Conservation (phyloP, 2,329 filamentous ascomycete species). For the Fusarium sp. region DNA sequence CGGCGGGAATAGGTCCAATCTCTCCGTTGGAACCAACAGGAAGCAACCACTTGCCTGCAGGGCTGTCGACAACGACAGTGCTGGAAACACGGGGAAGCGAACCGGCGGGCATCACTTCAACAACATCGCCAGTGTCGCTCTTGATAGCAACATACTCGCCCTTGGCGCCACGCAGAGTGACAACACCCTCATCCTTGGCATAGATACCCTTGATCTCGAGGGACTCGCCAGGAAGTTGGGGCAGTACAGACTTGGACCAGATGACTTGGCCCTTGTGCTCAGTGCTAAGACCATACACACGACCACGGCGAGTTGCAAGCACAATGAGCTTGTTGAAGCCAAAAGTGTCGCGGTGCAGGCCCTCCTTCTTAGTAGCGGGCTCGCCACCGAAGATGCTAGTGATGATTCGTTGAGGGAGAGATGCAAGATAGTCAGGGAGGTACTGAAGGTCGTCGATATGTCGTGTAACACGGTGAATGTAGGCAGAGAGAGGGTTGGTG, state of each 20-base stretch:
- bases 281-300: conserved; percentile 82
- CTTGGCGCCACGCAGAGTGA: conserved; percentile 67
- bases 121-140: conserved; percentile 61
- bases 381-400: conserved; percentile 70
- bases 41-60: conserved; percentile 63
- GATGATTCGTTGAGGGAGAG: conserved; percentile 74
- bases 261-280: conserved; percentile 77
- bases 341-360: conserved; percentile 76
- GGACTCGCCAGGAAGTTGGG: conserved; percentile 62
- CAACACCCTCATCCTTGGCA: conserved; percentile 66
- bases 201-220: conserved; percentile 77
- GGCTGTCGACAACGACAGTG: conserved; percentile 63
- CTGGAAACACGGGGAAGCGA: conserved; percentile 44
- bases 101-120: conserved; percentile 55
- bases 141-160: conserved; percentile 71
- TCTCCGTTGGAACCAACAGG: conserved; percentile 62
- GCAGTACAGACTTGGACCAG: conserved; percentile 76
- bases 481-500: conserved; percentile 82
- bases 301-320: conserved; percentile 81
- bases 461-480: conserved; percentile 84
- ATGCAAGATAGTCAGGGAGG: conserved; percentile 77
- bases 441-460: conserved; percentile 82
- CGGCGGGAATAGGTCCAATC: conserved; percentile 56
- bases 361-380: conserved; percentile 54
- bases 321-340: conserved; percentile 89